A percentile compares a stretch with the other conserved stretches of the same genome.
Conservation (phyloP, 169 alveolate genomes). For the Neospora caninum region DNA sequence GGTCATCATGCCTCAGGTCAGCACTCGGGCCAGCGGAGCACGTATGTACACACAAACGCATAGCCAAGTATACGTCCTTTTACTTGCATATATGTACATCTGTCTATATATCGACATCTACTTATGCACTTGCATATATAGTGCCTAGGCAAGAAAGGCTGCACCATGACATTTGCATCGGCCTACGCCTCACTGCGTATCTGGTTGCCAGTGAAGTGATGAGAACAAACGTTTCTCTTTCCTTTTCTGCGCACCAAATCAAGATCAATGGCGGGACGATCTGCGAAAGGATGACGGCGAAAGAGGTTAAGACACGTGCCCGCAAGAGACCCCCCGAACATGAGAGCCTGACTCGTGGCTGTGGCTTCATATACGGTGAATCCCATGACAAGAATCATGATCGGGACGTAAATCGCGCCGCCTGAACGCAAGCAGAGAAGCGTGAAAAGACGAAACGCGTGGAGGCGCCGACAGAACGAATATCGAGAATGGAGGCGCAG, state of each 20-base stretch:
- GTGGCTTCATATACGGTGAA: constrained; percentile 67
- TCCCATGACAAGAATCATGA: constrained; percentile 55
- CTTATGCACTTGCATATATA: no score
- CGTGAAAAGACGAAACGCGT: neutral
- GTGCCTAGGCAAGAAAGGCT: no score
- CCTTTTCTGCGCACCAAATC: constrained; percentile 33
- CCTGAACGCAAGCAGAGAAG: constrained; percentile 41
- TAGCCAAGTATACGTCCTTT: no score
- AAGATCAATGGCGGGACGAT: constrained; percentile 60
- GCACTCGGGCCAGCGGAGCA: no score
- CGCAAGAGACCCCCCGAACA: constrained; percentile 65
- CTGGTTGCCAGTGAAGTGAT: neutral
- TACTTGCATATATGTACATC: neutral
- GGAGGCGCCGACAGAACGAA: neutral
- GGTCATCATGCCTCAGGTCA: no score
- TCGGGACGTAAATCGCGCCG: constrained; percentile 63
- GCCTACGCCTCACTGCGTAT: no score
- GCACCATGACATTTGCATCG: no score
- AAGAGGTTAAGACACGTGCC: constrained; percentile 56
- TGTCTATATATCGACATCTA: neutral
- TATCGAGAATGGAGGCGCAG: neutral
- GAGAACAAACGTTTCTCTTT: neutral
- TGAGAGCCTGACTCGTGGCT: constrained; percentile 61
- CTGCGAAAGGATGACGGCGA: constrained; percentile 54
- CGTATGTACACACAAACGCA: no score